Base-by-base conservation (phyloP, 345 rosid genomes). In the Citrus unshiu region DNA sequence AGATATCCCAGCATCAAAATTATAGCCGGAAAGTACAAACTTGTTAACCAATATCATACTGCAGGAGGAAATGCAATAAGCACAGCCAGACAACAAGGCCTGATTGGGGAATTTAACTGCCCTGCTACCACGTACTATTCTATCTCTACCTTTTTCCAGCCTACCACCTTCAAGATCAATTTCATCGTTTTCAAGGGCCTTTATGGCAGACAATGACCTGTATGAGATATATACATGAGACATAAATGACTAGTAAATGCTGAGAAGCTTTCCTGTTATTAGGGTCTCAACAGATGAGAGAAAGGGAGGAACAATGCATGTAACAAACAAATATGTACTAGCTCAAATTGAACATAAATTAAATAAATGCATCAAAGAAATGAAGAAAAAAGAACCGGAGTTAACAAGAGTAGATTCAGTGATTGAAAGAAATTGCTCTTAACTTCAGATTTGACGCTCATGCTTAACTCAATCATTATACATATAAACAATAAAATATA, bases 31-130 rank as follows among this genome's bases (percentile, higher is more conserved):
- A 79, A 96, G 98, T 75, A 96, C 98, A 85, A 86, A 89, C 81
- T 96, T 96, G 90, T 94, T 96, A 56, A 92, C 95, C 67, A 96
- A 88, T 78, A 96, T 96, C 99, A 96, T 96, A 74, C 98, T 90
- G 86, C 99, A 96, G 80, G 99, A 96, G 46, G 98, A 94, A 75
- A 93, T 73, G 88, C 99, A 94, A 77, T 96, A 96, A 49, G 99
- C 97, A 78, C 91, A 86, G 83, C 98, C 97, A 3, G 98, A 86
- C 72, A 93, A 78, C 81, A 96, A 87, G 76, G 98, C 98, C 84
- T 90, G 91, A 72, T 96, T 94, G 81, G 82, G 89, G 79, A 93
- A 66, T 88, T 81, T 89, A 73, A 75, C 57, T 75, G 82, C 65
- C 74, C 72, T 89, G 83, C 69, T 85, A 74, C 80, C 75, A 58